Base-by-base conservation (phyloP, 2,329 filamentous ascomycete species). In the Clonostachys byssicola region DNA sequence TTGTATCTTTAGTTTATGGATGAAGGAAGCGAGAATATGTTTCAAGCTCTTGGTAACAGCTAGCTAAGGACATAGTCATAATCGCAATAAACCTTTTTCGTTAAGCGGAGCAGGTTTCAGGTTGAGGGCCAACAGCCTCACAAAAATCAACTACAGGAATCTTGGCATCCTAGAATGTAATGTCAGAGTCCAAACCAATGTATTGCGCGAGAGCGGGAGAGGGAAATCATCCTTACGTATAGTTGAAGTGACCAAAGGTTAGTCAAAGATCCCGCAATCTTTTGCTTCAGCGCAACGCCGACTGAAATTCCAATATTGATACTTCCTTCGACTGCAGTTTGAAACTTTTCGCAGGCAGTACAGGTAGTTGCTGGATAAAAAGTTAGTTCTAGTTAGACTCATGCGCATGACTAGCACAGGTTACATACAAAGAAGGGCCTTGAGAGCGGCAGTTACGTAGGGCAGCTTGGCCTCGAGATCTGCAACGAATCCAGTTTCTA, bases 331-430 rank as follows among this genome's bases (percentile, higher is more conserved):
- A 45, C 33, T 20, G 16, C 44, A 9, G 20, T 45, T 13, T 33
- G 14, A 20, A 18, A 45, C 42, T 44, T 45, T 34, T 45, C 18
- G 35, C 44, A 45, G 36, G 35, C 44, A 13, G 34, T 45, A 33
- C 44, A 45, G 4, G 44, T 39, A 3, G 14, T 13, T n/a, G 44
- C 44, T 45, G n/a, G 1, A 30, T 10, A 13, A 17, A n/a, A 16
- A 2, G 12, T n/a, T 40, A 40, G 17, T n/a, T 40, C 7, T n/a
- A 40, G 8, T 13, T 10, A n/a, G 12, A 14, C 40, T 39, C 36
- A 10, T 4, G 36, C 5, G 17, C 7, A n/a, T 39, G 40, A 20
- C 8, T 14, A n/a, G n/a, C n/a, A n/a, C n/a, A n/a, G n/a, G n/a
- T 12, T 12, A 17, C 44, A 39, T 40, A 45, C 44, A 45, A 7